These are phyloP conservation scores for Arbutus unedo DNA, from an alignment of 148 eudicot genomes.

Conservation along the genomic window DNA sequence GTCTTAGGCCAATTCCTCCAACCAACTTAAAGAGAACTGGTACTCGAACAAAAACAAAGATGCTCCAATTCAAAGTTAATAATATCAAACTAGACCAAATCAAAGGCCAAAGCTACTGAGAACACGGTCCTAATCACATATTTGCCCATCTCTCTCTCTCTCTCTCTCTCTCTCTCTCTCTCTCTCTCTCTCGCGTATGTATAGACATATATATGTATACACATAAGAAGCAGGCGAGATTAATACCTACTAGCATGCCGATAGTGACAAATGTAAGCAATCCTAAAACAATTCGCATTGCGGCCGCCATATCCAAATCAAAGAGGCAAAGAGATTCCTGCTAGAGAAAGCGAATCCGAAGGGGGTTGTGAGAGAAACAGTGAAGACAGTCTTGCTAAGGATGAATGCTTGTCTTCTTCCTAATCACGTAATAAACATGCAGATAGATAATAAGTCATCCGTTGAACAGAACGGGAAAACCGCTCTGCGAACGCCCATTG, in stretches of 20 bases:
- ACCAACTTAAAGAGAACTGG: no score
- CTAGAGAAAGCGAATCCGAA: background rate
- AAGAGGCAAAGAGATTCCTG: conserved; percentile 10
- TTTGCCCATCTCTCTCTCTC: background rate
- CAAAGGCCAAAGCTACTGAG: background rate
- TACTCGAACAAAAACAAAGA: background rate
- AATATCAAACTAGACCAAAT: background rate
- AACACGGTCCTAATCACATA: background rate
- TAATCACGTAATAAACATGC: no score
- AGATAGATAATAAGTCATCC: background rate
- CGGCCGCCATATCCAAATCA: conserved; percentile 39
- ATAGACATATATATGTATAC: background rate
- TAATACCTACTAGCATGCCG: conserved; percentile 71
- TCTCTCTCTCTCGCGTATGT: background rate
- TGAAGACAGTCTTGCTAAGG: background rate
- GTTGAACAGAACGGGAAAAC: background rate
- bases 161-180: background rate
- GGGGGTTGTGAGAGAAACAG: background rate
- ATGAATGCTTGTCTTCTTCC: background rate
- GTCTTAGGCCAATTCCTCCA: no score
- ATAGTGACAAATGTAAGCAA: conserved; percentile 71
- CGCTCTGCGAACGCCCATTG: background rate
- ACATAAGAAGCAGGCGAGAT: background rate
- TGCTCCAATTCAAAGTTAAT: background rate
- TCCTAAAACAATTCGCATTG: conserved; percentile 52